Base-by-base conservation (phyloP, 306 rosid species). In the Cucumis melo region DNA sequence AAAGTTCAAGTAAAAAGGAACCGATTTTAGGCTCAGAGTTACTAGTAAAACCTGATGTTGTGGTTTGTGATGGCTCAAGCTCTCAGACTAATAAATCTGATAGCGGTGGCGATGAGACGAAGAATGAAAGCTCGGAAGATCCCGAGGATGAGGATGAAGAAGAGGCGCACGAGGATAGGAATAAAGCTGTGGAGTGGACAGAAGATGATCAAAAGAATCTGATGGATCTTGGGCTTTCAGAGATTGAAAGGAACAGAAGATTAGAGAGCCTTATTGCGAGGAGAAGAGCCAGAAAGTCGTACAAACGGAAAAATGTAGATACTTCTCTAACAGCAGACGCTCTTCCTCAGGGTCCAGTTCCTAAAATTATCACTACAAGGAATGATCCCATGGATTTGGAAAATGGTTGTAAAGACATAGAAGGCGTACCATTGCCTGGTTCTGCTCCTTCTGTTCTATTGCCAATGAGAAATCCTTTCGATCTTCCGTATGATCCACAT, bases 231-330 rank as follows among this genome's bases (percentile, higher is more conserved):
- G 96, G 99, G 20, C 50, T 83, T 55, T 90, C 92, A 0, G 99
- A 94, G 88, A 88, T 90, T 21, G 98, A 94, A 66, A 85, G 98
- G 42, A 94, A 92, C 78, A 88, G 24, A 61, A 90, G 96, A 77
- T 57, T 94, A 41, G 99, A 94, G 75, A 88, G 84, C 77, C 87
- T 94, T 5, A 87, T 95, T 46, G 91, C 93, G 7, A 89, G 87
- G 83, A 85, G 99, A 78, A 90, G 85, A 77, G 91, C 77, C 32
- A 90, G 84, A 19, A 89, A 86, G 64, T 29, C 62, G 16, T 23
- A 78, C 64, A 87, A 80, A 73, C 24, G 39, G 34, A 86, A 87
- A 42, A 68, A 60, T 41, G 91, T 89, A 78, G 85, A 86, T 19
- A 79, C 80, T 32, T 19, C 71, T 5, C 42, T 20, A 51, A 88